Evolutionary conservation across 2,329 filamentous ascomycete species (phyloP).

Genomic region (Neopestalotiopsis rosae): DNA sequence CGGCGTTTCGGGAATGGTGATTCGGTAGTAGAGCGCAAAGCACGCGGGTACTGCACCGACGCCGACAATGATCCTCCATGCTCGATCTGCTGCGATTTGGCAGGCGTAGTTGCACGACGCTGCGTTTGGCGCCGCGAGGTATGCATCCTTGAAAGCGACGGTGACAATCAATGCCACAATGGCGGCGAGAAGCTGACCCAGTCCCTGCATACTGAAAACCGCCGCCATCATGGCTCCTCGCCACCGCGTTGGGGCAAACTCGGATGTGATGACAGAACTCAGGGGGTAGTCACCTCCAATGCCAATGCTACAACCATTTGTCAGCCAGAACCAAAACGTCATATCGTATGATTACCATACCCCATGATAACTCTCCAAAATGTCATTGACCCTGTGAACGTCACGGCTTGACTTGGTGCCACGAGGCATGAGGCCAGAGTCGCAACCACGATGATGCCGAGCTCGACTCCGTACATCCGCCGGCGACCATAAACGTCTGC

Average conservation of each 20-base stretch:
- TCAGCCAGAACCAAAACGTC: conserved; percentile 16
- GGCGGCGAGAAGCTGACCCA: conserved; percentile 77
- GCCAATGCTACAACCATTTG: conserved; percentile 60
- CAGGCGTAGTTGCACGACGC: conserved; percentile 65
- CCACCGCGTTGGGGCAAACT: conserved; percentile 84
- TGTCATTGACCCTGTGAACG: conserved; percentile 51
- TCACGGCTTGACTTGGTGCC: conserved; percentile 62
- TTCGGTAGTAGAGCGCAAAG: conserved; percentile 82
- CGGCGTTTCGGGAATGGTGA: conserved; percentile 85
- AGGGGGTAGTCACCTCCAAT: conserved; percentile 86
- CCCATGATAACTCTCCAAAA: conserved; percentile 81
- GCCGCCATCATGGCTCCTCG: conserved; percentile 83
- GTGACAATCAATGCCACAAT: conserved; percentile 74
- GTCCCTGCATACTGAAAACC: conserved; percentile 85
- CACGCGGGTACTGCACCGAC: conserved; percentile 79
- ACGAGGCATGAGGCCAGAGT: conserved; percentile 71
- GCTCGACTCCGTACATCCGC: conserved; percentile 81
- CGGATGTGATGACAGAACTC: conserved; percentile 80
- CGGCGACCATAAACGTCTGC: conserved; percentile 79
- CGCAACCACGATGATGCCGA: conserved; percentile 73
- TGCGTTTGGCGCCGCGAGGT: conserved; percentile 46
- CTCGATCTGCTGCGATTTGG: conserved; percentile 74
- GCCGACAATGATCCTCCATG: conserved; percentile 83
- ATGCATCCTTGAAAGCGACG: conserved; percentile 63
- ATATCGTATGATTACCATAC: conserved; percentile 26